Base-by-base conservation (phyloP, 805 yeast genomes). In the Babjeviella inositovora region DNA sequence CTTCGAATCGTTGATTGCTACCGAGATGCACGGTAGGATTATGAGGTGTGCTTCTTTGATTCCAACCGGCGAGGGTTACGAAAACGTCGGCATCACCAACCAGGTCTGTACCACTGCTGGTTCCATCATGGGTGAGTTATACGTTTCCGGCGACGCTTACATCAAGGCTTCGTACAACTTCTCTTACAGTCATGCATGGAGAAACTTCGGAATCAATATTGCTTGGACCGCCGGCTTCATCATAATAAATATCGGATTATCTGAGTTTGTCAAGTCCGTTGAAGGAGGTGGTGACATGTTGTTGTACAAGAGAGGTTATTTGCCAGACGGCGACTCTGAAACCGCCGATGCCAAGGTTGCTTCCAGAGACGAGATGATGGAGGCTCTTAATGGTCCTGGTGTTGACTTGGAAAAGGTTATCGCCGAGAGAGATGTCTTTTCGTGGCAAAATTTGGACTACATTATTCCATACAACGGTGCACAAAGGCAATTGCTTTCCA, bases 151-250 rank as follows among this genome's bases (percentile, higher is more conserved):
- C 39, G 65, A 61, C 27, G 39, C 41, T 11, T 71, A 66, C 34
- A 32, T 80, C 26, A 30, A 31, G 5, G 35, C 35, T 3, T 41
- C 69, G 6, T 80, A 45, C 44, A 39, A 45, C 19, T 81, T 72
- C 51, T 38, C 39, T 11, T 67, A 58, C 36, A 31, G 44, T 12
- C 80, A 81, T 44, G 58, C 63, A 23, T 81, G 93, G 93, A 69
- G 93, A 53, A 76, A 81, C 43, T 57, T 74, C 27, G 93, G 84
- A 38, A 65, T 74, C 28, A 28, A 63, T 29, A 40, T 70, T 38
- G 40, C 30, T 7, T 27, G 25, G 25, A 18, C 23, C 5, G 11
- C 18, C 18, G 43, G 36, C 24, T 50, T 47, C 29, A 43, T 50
- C 32, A 35, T 42, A 5, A 29, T 45, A 14, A 44, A 49, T 19